Base-by-base conservation (phyloP, 2,329 filamentous ascomycete genomes). In the Immersiporthe knoxdaviesiana region DNA sequence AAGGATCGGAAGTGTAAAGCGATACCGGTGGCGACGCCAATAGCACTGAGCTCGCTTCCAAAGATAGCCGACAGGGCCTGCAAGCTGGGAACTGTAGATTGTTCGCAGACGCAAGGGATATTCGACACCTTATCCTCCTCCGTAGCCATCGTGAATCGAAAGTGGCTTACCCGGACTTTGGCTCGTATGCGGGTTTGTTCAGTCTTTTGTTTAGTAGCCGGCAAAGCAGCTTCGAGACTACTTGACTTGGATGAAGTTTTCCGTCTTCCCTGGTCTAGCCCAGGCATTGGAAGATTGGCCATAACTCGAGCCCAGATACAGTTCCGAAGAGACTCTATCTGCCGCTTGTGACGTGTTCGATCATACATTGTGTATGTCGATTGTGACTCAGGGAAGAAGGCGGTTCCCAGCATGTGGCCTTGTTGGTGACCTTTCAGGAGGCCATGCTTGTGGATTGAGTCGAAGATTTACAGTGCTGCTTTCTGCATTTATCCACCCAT, bases 401-500 rank as follows among this genome's bases (percentile, higher is more conserved):
- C 70, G 21, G 68, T 70, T 21, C 69, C 72, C n/a, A 73, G 68
- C 66, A 71, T 70, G 41, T 72, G 70, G 6, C 70, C 68, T 21
- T 66, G 69, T 11, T 60, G 8, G 21, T 50, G 47, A 11, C 73
- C 72, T 39, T 68, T 67, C 63, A 70, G 72, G 18, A 74, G 63
- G 12, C 72, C 72, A 62, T 72, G 62, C 1, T 47, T 35, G 27
- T 67, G 63, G 39, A 69, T 67, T 27, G 27, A 69, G 60, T 74
- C 73, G 14, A 74, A 59, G 3, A 66, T 67, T 30, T 65, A 63
- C 12, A 74, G 60, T 3, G 71, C 72, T 8, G 72, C 71, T 41
- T 67, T 70, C 58, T 72, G 72, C 18, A 74, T 62, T 16, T 72
- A 72, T 5, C 73, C 73, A n/a, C 72, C 73, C 72, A 74, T 73